Evolutionary conservation across 169 alveolate species (phyloP), one percentile per base, ranked within the genome.

Genomic region (Amoebophrya sp.): DNA sequence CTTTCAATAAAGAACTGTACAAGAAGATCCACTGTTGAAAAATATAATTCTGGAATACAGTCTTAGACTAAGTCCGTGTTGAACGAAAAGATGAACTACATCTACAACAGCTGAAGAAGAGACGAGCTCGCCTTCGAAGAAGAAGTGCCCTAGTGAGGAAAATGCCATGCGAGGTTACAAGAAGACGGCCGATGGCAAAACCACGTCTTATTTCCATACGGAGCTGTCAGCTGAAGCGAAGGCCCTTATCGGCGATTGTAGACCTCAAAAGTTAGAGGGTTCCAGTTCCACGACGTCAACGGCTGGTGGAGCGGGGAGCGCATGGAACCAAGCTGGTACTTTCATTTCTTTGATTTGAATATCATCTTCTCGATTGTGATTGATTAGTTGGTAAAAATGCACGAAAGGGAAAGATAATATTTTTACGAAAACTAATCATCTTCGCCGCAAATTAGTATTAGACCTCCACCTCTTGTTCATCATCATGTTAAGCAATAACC

Each of bases 291-390:
- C n/a, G n/a, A n/a, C n/a, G n/a, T n/a, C n/a, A n/a, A n/a, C n/a
- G n/a, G n/a, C 76, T 53, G n/a, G 2, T 36, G 18, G 39, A 26
- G 33, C 83, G 2, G 83, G 83, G 2, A 65, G 83, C 26, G 83
- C 83, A 65, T 65, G 83, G 83, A 65, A 65, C 26, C 83, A 65
- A 65, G 83, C 83, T 26, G 83, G 83, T 65, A 65, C 36, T 65
- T 65, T 10, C n/a, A 6, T 36, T 29, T 36, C 2, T 65, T 29
- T 6, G 83, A n/a, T n/a, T n/a, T n/a, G n/a, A n/a, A n/a, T n/a
- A n/a, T n/a, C n/a, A n/a, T n/a, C n/a, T n/a, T n/a, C n/a, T n/a
- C n/a, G n/a, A n/a, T n/a, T n/a, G n/a, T n/a, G n/a, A n/a, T n/a
- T n/a, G n/a, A n/a, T n/a, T 14, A 53, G 23, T 53, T 53, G 76